These are phyloP conservation scores for Acrocalymma vagum DNA, from an alignment of 2,329 filamentous ascomycete genomes.

Conservation along the genomic window DNA sequence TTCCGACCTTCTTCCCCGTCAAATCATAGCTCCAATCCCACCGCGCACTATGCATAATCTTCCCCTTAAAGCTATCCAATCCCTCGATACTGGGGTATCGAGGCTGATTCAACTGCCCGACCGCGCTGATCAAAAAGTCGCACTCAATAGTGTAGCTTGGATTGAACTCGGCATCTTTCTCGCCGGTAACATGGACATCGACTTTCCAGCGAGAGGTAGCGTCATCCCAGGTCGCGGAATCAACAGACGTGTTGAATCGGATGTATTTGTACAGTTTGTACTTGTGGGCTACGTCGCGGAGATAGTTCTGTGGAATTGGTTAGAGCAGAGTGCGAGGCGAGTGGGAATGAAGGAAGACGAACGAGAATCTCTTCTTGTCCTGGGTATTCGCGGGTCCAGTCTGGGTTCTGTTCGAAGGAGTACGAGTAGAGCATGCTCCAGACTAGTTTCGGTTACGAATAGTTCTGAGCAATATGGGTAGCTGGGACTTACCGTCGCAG, in stretches of 20 bases:
- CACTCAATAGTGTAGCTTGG: conserved; percentile 61
- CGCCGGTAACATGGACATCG: conserved; percentile 56
- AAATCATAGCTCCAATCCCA: conserved; percentile 68
- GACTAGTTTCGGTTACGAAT: conserved; percentile 39
- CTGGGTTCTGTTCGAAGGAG: conserved; percentile 67
- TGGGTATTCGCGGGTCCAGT: conserved; percentile 67
- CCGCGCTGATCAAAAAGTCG: conserved; percentile 66
- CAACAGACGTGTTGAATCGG: conserved; percentile 64
- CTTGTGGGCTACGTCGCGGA: conserved; percentile 62
- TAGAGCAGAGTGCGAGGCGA: conserved; percentile 1
- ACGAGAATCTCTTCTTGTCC: conserved; percentile 68
- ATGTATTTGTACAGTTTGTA: conserved; percentile 65
- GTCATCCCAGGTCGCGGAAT: conserved; percentile 65
- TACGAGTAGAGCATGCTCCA: conserved; percentile 66
- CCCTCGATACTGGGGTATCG: conserved; percentile 59
- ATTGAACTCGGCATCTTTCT: conserved; percentile 64
- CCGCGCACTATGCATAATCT: conserved; percentile 65
- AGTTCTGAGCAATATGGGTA: neutral
- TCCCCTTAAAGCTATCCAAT: conserved; percentile 58
- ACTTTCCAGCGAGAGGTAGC: conserved; percentile 60
- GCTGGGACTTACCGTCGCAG: conserved; percentile 54
- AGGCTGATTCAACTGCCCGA: conserved; percentile 67
- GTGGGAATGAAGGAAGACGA: conserved; percentile 8
- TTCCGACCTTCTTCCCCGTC: conserved; percentile 62
- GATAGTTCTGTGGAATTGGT: conserved; percentile 53